Evolutionary conservation across 192 early-diverging fungal species (phyloP).

Genomic region (Dissophora globulifera): DNA sequence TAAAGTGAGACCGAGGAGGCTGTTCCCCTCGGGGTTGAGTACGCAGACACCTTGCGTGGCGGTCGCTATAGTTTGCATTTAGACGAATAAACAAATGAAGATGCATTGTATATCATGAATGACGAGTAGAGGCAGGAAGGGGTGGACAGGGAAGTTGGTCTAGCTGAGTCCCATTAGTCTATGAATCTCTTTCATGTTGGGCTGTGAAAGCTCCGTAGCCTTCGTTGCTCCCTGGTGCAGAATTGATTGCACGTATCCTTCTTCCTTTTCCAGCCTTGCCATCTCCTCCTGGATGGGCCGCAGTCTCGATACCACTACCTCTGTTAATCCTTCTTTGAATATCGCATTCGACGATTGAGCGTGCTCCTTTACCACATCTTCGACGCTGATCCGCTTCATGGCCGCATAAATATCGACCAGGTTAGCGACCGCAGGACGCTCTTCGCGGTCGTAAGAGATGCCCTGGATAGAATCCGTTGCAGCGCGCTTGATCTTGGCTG

Average conservation of each 20-base stretch:
- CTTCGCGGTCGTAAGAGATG: conserved; percentile 76
- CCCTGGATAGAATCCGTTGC: conserved; percentile 73
- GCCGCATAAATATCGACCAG: conserved; percentile 82
- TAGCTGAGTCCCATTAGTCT: conserved; percentile 66
- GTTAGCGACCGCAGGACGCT: conserved; percentile 86
- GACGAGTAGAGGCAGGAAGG: too few relatives aligned
- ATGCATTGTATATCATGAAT: too few relatives aligned
- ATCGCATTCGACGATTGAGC: conserved; percentile 60
- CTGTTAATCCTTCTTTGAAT: conserved; percentile 82
- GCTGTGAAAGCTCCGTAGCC: conserved; percentile 69
- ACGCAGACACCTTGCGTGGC: too few relatives aligned
- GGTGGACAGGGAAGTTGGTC: background rate
- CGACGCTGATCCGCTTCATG: conserved; percentile 41
- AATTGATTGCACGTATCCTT: conserved; percentile 69
- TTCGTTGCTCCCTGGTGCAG: conserved; percentile 71
- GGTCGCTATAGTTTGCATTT: background rate
- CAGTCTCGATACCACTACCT: conserved; percentile 68
- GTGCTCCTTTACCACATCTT: conserved; percentile 63
- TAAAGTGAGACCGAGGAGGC: too few relatives aligned
- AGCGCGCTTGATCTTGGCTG: conserved; percentile 74
- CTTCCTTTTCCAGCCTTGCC: conserved; percentile 65
- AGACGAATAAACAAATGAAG: too few relatives aligned
- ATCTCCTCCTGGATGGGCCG: conserved; percentile 76
- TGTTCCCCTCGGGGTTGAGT: too few relatives aligned
- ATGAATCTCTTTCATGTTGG: conserved; percentile 67